Evolutionary conservation across 179 eudicot species (phyloP), one percentile per base, ranked within the genome.

Genomic region (Camellia oleifera): DNA sequence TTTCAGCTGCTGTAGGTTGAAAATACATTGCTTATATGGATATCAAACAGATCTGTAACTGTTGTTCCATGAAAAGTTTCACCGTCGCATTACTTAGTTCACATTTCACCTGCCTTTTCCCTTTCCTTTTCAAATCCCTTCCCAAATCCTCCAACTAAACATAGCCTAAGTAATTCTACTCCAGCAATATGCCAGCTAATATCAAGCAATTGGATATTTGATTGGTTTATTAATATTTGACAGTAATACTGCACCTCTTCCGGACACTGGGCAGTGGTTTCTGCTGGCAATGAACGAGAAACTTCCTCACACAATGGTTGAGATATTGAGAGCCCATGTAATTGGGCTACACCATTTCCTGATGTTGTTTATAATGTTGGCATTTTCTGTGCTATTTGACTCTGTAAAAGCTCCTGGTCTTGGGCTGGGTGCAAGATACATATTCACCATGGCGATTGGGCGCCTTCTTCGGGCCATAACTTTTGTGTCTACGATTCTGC

Each of bases 201-300:
- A 32, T 20, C 45, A 32, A 66, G 32, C 52, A 53, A 32, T 26
- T 56, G 42, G 50, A 13, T 77, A 52, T 26, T 14, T 66, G 50
- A 52, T 67, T 23, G 4, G 10, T 18, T 10, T 23, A 40, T 77
- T 66, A 56, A 58, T 85, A 61, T 82, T 76, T 86, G 84, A 57
- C 94, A 94, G 99, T 83, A 82, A 78, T 69, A 83, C 97, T 61
- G 70, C 84, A 53, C 99, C 99, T 83, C 98, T 96, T 81, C 99
- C 99, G 10, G 99, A 96, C 88, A 92, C 95, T 66, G 98, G 99
- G 45, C 99, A 96, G 80, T 96, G 99, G 99, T 76, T 96, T 77
- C 88, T 96, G 72, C 87, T 96, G 53, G 92, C 92, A 65, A 72
- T 94, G 81, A 96, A 96, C 78, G 99, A 96, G 89, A 93, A 86